A percentile compares a stretch with the other conserved stretches of the same genome.
Conservation (phyloP, 2,329 filamentous ascomycete species). For the Neospermospora avenae region DNA sequence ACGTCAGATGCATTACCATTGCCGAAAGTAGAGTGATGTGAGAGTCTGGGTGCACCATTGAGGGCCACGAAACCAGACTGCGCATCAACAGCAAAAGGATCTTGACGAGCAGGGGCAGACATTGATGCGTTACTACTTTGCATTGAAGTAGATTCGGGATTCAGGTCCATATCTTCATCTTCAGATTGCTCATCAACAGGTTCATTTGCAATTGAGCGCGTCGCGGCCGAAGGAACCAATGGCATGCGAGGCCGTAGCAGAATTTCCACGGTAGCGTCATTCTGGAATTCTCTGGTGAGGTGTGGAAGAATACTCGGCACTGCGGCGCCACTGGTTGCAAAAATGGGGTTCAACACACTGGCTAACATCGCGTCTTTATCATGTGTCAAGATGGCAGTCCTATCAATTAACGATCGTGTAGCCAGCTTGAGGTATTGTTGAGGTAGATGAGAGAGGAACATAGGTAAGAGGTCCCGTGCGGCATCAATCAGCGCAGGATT, state of each 20-base stretch:
- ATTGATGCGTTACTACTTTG: constrained; percentile 2
- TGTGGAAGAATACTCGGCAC: constrained; percentile 78
- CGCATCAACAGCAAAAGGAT: background rate
- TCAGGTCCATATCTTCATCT: constrained; percentile 25
- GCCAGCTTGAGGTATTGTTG: constrained; percentile 66
- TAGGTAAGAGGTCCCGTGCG: constrained; percentile 59
- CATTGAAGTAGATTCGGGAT: constrained; percentile 9
- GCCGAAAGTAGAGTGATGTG: constrained; percentile 5
- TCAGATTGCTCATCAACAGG: constrained; percentile 16
- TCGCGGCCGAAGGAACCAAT: constrained; percentile 32
- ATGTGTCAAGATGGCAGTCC: constrained; percentile 70
- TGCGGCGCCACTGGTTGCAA: constrained; percentile 58
- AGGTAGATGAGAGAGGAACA: constrained; percentile 60
- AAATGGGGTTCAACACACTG: constrained; percentile 75
- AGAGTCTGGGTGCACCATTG: background rate
- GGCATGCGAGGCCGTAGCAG: constrained; percentile 56
- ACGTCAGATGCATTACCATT: background rate
- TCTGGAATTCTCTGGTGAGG: constrained; percentile 62
- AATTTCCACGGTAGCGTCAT: constrained; percentile 66
- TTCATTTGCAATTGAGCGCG: constrained; percentile 10
- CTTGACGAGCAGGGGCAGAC: constrained; percentile 5
- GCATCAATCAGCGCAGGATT: constrained; percentile 49
- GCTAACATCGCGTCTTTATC: constrained; percentile 73
- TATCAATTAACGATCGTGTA: constrained; percentile 72
- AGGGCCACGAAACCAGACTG: constrained; percentile 2